Conservation (phyloP, 2,329 filamentous ascomycete species). For the Clonostachys byssicola region DNA sequence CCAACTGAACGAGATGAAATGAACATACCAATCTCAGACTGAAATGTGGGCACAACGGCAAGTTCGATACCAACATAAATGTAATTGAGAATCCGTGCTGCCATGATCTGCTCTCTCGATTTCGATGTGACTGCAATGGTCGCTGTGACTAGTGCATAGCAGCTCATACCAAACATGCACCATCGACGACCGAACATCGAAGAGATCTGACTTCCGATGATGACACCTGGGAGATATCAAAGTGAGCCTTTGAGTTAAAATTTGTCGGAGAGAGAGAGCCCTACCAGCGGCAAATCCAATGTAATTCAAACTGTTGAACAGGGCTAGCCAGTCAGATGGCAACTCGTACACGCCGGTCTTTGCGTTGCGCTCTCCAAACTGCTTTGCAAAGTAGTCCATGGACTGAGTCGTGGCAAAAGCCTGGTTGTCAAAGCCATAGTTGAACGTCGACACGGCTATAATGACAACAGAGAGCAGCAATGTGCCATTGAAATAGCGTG, state of each 20-base stretch:
- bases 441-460: conserved; percentile 22
- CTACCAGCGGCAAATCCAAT: conserved; percentile 1
- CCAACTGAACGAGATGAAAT: too few relatives aligned
- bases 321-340: neutral
- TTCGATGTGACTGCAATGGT: conserved; percentile 27
- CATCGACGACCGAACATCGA: conserved; percentile 49
- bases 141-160: conserved; percentile 32
- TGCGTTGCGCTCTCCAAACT: conserved; percentile 14
- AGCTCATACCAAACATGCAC: conserved; percentile 34
- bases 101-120: conserved; percentile 26
- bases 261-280: neutral
- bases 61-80: conserved; percentile 52
- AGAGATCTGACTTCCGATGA: conserved; percentile 18
- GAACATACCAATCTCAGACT: conserved; percentile 28
- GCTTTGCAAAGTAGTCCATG: conserved; percentile 18
- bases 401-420: conserved; percentile 23
- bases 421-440: conserved; percentile 27
- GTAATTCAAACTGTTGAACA: conserved; percentile 1
- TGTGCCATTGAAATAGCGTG: conserved; percentile 5
- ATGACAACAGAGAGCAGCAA: conserved; percentile 8
- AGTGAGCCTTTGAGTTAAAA: too few relatives aligned
- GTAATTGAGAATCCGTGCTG: conserved; percentile 52
- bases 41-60: conserved; percentile 54
- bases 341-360: neutral
- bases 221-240: neutral